These are phyloP conservation scores for Xylariaceae sp. DNA, from an alignment of 2,329 filamentous ascomycete species.

Conservation along the genomic window DNA sequence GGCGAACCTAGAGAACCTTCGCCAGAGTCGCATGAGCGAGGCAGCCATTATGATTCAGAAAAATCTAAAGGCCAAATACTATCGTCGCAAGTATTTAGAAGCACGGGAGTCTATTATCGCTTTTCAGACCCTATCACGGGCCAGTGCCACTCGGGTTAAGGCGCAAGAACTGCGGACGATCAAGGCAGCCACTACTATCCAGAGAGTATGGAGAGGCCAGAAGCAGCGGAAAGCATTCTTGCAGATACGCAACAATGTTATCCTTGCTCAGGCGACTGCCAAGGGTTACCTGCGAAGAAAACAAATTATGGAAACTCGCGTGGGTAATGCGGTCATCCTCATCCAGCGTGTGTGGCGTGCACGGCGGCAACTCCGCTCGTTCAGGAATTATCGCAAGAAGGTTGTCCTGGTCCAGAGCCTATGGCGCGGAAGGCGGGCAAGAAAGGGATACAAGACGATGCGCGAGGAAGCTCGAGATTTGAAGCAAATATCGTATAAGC, in stretches of 20 bases:
- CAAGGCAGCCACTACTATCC: slow-evolving; percentile 91
- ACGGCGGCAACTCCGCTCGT: slow-evolving; percentile 76
- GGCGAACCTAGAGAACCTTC: slow-evolving; percentile 92
- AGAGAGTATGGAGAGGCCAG: slow-evolving; percentile 91
- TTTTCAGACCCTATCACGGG: slow-evolving; percentile 80
- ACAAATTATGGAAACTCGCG: slow-evolving; percentile 90
- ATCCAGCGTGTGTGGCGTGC: slow-evolving; percentile 93
- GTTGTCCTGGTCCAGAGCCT: slow-evolving; percentile 88
- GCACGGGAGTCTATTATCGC: slow-evolving; percentile 80
- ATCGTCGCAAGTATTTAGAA: slow-evolving; percentile 87
- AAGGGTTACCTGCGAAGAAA: slow-evolving; percentile 92
- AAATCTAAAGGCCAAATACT: slow-evolving; percentile 95
- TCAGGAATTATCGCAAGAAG: slow-evolving; percentile 89
- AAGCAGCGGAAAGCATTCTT: slow-evolving; percentile 85
- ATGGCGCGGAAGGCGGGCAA: slow-evolving; percentile 85
- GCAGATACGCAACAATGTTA: slow-evolving; percentile 79
- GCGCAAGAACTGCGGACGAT: slow-evolving; percentile 82
- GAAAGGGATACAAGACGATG: slow-evolving; percentile 84
- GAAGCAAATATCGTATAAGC: slow-evolving; percentile 99
- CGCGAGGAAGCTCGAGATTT: slow-evolving; percentile 96
- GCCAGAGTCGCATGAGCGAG: slow-evolving; percentile 87
- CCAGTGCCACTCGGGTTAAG: slow-evolving; percentile 75
- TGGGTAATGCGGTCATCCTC: slow-evolving; percentile 86
- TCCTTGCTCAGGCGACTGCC: slow-evolving; percentile 85
- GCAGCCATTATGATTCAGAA: slow-evolving; percentile 99